These are phyloP conservation scores for Boletus barrowsii DNA, from an alignment of 768 basidiomycete genomes.

Conservation along the genomic window DNA sequence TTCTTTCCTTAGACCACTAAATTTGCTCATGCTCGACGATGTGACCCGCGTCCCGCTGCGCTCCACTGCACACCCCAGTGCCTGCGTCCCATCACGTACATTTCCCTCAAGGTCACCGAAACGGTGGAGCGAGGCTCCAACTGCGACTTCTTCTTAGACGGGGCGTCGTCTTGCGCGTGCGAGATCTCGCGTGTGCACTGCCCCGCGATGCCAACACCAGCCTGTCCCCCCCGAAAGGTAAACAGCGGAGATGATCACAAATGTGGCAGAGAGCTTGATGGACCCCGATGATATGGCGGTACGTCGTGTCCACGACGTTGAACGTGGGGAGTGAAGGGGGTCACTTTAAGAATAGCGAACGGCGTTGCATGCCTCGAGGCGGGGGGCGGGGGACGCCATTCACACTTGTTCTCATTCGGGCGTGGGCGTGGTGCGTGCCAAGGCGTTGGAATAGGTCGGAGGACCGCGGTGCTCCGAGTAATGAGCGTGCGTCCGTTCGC, in stretches of 20 bases:
- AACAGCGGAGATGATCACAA: constrained; percentile 18
- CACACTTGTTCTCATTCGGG: neutral
- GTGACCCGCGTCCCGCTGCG: no score
- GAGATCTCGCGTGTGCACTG: constrained; percentile 3
- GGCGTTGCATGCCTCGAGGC: constrained; percentile 14
- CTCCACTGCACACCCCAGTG: neutral
- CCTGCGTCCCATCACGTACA: neutral
- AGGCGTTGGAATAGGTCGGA: neutral
- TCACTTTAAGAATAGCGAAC: neutral
- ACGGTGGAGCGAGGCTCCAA: neutral
- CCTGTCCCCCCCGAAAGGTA: neutral
- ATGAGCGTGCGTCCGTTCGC: neutral
- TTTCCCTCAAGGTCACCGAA: neutral
- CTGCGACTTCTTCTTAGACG: neutral
- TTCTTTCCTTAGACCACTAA: neutral
- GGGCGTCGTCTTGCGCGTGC: neutral
- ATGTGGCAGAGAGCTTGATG: constrained; percentile 10
- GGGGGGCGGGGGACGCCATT: neutral
- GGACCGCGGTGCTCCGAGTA: constrained; percentile 11
- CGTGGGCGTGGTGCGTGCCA: neutral
- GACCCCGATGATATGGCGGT: neutral
- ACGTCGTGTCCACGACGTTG: neutral
- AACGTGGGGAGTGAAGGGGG: no score
- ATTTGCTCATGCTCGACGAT: neutral
- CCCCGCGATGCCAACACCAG: neutral